These are phyloP conservation scores for Musa acuminata DNA, from an alignment of 176 grass and related monocot genomes.

Conservation along the genomic window DNA sequence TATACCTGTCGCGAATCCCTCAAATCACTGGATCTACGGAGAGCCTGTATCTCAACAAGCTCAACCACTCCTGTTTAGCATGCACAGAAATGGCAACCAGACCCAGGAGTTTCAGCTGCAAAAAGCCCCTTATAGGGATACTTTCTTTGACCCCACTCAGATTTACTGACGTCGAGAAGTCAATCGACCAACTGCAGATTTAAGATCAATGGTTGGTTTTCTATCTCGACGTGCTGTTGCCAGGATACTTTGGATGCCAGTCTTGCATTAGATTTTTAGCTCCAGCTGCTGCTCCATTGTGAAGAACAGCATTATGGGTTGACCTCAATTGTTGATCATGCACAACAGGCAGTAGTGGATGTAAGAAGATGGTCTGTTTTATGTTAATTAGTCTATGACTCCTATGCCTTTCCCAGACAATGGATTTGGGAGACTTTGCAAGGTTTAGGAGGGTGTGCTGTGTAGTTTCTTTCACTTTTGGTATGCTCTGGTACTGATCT, in stretches of 20 bases:
- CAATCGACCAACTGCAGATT: not conserved
- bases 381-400: not conserved
- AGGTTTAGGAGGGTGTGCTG: not conserved
- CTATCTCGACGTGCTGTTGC: not conserved
- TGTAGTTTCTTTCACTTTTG: not conserved
- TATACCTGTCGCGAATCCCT: not conserved
- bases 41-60: not conserved
- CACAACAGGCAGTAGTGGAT: not conserved
- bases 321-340: not conserved
- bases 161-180: not conserved
- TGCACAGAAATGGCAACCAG: not conserved
- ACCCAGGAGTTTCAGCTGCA: constrained; percentile 10
- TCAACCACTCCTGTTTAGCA: not conserved
- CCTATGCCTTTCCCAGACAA: not conserved
- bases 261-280: not conserved
- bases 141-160: constrained; percentile 1
- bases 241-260: not conserved
- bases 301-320: too few species aligned
- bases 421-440: not conserved
- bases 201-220: not conserved
- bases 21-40: not conserved
- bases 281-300: not conserved
- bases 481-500: not conserved
- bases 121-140: not conserved
- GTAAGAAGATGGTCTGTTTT: not conserved